These are phyloP conservation scores for Zea luxurians DNA, from an alignment of 176 grass and related monocot species.

Conservation along the genomic window DNA sequence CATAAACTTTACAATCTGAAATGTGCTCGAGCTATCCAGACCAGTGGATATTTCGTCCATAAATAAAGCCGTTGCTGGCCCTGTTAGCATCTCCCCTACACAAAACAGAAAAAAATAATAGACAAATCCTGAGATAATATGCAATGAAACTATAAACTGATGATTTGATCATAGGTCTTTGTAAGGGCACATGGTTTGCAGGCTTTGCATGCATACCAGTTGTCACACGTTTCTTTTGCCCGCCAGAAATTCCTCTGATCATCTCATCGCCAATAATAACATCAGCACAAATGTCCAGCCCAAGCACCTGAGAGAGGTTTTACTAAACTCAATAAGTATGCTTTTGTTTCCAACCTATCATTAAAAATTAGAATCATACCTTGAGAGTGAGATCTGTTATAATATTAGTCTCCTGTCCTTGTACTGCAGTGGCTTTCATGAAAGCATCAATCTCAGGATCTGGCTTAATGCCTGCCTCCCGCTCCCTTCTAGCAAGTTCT, in stretches of 20 bases:
- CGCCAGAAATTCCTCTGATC: conserved; percentile 79
- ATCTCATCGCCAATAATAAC: conserved; percentile 66
- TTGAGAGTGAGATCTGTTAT: conserved; percentile 61
- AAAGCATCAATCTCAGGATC: conserved; percentile 71
- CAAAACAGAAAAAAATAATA: background rate
- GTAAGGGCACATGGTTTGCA: background rate
- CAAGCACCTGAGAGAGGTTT: conserved; percentile 45
- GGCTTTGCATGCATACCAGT: conserved; percentile 47
- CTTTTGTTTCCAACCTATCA: background rate
- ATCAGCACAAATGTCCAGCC: conserved; percentile 71
- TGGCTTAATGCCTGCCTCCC: conserved; percentile 61
- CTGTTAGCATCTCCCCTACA: conserved; percentile 70
- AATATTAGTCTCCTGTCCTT: conserved; percentile 52
- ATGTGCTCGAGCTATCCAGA: conserved; percentile 75
- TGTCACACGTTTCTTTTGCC: conserved; percentile 71
- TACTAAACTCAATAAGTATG: conserved; percentile 22
- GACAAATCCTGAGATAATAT: background rate
- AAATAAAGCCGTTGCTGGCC: conserved; percentile 69
- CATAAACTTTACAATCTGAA: conserved; percentile 65
- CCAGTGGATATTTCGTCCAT: conserved; percentile 87
- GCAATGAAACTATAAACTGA: background rate
- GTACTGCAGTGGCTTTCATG: conserved; percentile 68
- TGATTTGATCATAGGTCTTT: background rate
- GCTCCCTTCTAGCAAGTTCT: conserved; percentile 55
- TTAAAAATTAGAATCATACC: conserved; percentile 31